Base-by-base conservation (phyloP, 768 basidiomycete genomes). In the Boletus barrowsii region DNA sequence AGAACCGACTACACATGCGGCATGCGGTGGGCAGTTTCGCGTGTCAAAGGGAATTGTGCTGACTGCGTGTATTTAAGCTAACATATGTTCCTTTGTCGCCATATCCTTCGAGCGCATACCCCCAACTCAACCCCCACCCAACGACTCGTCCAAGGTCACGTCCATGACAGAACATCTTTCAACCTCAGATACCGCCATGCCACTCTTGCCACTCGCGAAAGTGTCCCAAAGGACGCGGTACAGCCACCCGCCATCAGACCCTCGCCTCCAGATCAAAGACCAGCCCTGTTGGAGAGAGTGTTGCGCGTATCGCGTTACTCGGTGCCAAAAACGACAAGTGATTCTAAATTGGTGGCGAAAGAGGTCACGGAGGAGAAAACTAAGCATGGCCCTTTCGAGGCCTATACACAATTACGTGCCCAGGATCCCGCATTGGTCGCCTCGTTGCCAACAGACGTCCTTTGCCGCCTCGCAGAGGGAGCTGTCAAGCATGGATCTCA, bases 11-110 rank as follows among this genome's bases (percentile, higher is more conserved):
- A 62, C 57, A 54, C 61, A 72, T 72, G 76, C 79, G 83, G 78
- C 66, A 86, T 86, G 84, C 73, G 79, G 84, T 82, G 62, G 58
- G 80, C 33, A 42, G n/a, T 7, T 20, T 42, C 14, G 26, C 26
- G 30, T 11, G n/a, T 15, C 45, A 10, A 51, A 45, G 13, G 14
- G 20, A 33, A 10, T 10, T 2, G 0, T 13, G 41, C 15, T 54
- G 37, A 65, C 42, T 26, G 15, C 17, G 18, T 30, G 24, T 32
- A 55, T 42, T 14, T 1, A 35, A 82, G 85, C 74, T 87, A 78
- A 87, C 83, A 81, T 84, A 87, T 87, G 85, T 85, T 78, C 74
- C 77, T 83, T 82, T 84, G 85, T 79, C 84, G 83, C 73, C 79
- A 73, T 73, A 71, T 78, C 64, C 72, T 74, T 61, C 75, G 75